These are phyloP conservation scores for Aureobasidium sp. DNA, from an alignment of 2,329 filamentous ascomycete genomes.

Conservation along the genomic window DNA sequence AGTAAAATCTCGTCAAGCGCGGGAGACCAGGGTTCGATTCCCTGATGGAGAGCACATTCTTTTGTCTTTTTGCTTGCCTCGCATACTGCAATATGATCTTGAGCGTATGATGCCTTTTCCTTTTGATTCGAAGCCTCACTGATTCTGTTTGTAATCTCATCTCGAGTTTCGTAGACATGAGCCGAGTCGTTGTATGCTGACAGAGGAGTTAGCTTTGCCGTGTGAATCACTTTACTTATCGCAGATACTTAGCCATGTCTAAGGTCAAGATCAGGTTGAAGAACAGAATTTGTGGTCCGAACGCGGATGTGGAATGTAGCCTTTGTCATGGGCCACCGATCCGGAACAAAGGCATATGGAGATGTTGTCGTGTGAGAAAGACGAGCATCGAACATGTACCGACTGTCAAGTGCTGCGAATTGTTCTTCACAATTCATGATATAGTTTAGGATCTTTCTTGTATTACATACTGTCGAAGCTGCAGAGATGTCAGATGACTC, in stretches of 20 bases:
- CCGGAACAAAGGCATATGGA: neutral
- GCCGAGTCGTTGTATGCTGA: too few species aligned
- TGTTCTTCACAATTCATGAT: neutral
- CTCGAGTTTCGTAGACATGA: too few species aligned
- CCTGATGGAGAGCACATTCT: conserved; percentile 18
- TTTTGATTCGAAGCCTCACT: too few species aligned
- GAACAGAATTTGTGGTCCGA: neutral
- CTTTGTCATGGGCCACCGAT: neutral
- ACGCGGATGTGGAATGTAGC: neutral
- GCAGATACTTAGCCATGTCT: too few species aligned
- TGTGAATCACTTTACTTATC: too few species aligned
- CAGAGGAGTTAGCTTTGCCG: too few species aligned
- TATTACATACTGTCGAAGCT: neutral
- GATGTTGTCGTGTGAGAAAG: neutral
- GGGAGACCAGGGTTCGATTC: conserved; percentile 30
- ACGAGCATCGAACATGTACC: neutral
- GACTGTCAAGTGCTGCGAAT: neutral
- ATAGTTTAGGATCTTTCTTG: neutral
- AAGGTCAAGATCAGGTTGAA: too few species aligned
- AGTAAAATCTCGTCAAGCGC: conserved; percentile 19
- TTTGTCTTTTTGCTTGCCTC: neutral
- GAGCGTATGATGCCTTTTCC: too few species aligned
- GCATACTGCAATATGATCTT: too few species aligned
- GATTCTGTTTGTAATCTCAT: too few species aligned
- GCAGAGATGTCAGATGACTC: neutral